Base-by-base conservation (phyloP, 352 stramenopile genomes). In the Pilasporangium apinafurcum region DNA sequence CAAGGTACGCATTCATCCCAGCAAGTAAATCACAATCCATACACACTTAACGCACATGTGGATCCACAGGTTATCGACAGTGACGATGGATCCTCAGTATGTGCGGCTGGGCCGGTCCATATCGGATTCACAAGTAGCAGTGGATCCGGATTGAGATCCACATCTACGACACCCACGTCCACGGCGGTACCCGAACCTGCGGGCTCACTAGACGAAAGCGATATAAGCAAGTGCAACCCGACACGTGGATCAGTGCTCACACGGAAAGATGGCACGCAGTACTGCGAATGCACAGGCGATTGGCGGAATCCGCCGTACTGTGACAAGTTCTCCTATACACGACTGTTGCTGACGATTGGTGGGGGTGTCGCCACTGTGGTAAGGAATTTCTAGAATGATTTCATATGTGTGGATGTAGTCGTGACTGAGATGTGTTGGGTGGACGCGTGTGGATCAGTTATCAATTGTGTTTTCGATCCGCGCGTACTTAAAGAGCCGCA, bases 241-340 rank as follows among this genome's bases (percentile, higher is more conserved):
- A 73, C 76, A 43, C 68, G 76, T 28, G 76, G 68, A 0, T 69
- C 52, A 16, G 44, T 67, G 12, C 24, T 79, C 27, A 62, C 69
- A 26, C 49, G 42, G 4, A 53, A 70, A 2, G 55, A 82, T 20
- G 68, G 59, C 7, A 44, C 55, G 16, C 27, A 52, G 14, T 56
- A 51, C 5, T 86, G 73, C 25, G 68, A 79, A 25, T 86, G 73
- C 44, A 67, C 73, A 10, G 74, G 64, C 17, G 73, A 83, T 54
- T 86, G 73, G 73, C 62, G 59, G 20, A 65, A 72, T 22, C 73
- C 73, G 17, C 73, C 73, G 1, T 55, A 59, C 22, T 85, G 72
- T 37, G 59, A 74, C 33, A 39, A 51, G 29, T 77, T 61, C 53
- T 66, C 72, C 5, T 52, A 68, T 22, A 83, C 68, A 53, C 83